Base-by-base conservation (phyloP, 1,139 yeast species). In the Saccharomyces hybrid region DNA sequence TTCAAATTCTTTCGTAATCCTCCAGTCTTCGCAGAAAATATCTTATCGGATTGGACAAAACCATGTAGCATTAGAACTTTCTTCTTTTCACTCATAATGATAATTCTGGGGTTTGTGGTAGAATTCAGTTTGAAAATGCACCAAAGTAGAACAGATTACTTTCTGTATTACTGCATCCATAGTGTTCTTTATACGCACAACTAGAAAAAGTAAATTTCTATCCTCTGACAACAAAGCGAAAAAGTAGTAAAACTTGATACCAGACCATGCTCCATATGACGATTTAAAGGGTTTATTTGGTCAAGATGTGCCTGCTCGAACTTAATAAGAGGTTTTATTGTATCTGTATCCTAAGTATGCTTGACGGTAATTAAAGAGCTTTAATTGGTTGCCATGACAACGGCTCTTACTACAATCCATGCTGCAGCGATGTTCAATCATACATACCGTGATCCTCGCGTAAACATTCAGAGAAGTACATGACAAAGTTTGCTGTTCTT, bases 1-100 rank as follows among this genome's bases (percentile, higher is more conserved):
- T 78, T 76, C 53, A 90, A 73, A 0, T 80, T 75, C 63, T 88
- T 86, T 32, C 96, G 75, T 31, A 91, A 72, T 0, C 87, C 96
- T 1, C 93, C 83, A 0, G 95, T 81, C 67, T 90, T 89, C 41
- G 81, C 82, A 1, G 88, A 82, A 64, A 88, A 84, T 1, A 84
- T 75, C 30, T 79, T 75, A 2, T 90, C 95, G 53, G 82, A 85
- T 71, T 89, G 95, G 8, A 79, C 78, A 63, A 75, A 81, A 2
- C 86, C 86, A 62, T 81, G 86, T 7, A 81, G 70, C 73, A 81
- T 78, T 9, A 81, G 69, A 47, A 81, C 70, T 57, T 71, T 76
- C 51, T 50, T 57, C 16, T 20, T 38, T 9, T 16, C 44, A 16
- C 44, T 16, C 44, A 38, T 16, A 9, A 3, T 38, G 9, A 16